A percentile compares a stretch with the other conserved stretches of the same genome.
These are phyloP conservation scores for Nematodospora anomalae DNA, from an alignment of 1,139 yeast genomes.

Conservation along the genomic window DNA sequence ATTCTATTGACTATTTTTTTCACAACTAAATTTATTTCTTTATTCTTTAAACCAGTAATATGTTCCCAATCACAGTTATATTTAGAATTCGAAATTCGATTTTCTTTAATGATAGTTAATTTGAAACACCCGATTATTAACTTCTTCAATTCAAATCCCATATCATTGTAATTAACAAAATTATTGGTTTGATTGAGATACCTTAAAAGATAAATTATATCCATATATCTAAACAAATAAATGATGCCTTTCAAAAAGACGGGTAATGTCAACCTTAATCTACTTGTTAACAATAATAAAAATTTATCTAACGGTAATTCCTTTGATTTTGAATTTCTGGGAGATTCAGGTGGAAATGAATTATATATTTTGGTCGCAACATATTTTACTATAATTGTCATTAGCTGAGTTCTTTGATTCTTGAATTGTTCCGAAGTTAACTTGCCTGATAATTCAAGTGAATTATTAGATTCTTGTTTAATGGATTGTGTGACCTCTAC, in stretches of 20 bases:
- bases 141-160: conserved; percentile 48
- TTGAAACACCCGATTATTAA: conserved; percentile 48
- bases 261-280: conserved; percentile 38
- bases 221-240: conserved; percentile 51
- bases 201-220: conserved; percentile 46
- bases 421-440: conserved; percentile 18
- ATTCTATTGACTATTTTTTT: conserved; percentile 40
- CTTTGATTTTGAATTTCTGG: conserved; percentile 22
- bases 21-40: conserved; percentile 39
- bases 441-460: conserved; percentile 6
- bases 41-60: conserved; percentile 40
- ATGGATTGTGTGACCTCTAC: conserved; percentile 10
- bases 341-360: conserved; percentile 45
- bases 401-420: conserved; percentile 31
- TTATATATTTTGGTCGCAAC: conserved; percentile 47
- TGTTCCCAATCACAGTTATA: conserved; percentile 31
- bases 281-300: conserved; percentile 37
- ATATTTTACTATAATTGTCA: conserved; percentile 47
- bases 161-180: conserved; percentile 42
- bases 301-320: conserved; percentile 46
- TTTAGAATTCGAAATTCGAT: conserved; percentile 13
- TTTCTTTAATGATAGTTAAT: conserved; percentile 38
- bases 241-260: conserved; percentile 45
- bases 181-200: conserved; percentile 51
- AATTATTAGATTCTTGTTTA: conserved; percentile 1